These are phyloP conservation scores for Leptosphaerulina australis DNA, from an alignment of 2,329 filamentous ascomycete species.

Conservation along the genomic window DNA sequence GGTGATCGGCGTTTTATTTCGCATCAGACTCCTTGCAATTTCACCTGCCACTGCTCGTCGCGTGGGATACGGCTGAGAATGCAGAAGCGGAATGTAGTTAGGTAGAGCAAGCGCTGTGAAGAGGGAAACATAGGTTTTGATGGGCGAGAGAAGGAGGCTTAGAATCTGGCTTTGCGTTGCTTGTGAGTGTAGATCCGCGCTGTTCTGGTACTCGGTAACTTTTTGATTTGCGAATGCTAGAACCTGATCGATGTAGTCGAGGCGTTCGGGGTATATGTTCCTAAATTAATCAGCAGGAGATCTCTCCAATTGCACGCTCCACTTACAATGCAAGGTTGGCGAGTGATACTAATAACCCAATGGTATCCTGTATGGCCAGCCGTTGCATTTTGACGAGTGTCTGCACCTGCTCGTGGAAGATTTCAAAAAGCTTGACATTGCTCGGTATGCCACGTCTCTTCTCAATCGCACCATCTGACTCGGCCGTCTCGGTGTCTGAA, in stretches of 20 bases:
- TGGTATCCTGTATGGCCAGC: constrained; percentile 91
- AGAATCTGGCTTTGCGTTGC: constrained; percentile 88
- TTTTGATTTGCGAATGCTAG: constrained; percentile 87
- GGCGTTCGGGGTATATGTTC: constrained; percentile 89
- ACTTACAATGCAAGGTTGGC: constrained; percentile 81
- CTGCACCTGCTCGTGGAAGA: constrained; percentile 96
- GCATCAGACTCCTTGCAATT: constrained; percentile 80
- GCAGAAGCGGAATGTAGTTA: constrained; percentile 86
- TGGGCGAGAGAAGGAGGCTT: constrained; percentile 85
- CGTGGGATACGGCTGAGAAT: constrained; percentile 91
- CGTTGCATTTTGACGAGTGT: constrained; percentile 90
- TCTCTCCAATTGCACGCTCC: background rate
- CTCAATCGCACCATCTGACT: constrained; percentile 51
- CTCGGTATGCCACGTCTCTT: constrained; percentile 67
- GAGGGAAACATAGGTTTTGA: constrained; percentile 87
- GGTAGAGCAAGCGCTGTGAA: constrained; percentile 96
- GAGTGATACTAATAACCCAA: constrained; percentile 90
- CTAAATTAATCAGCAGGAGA: constrained; percentile 44
- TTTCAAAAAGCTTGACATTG: constrained; percentile 89
- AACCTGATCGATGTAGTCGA: constrained; percentile 96
- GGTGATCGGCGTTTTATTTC: constrained; percentile 78
- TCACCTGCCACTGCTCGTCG: constrained; percentile 89
- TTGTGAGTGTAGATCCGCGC: constrained; percentile 89
- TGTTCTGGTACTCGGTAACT: constrained; percentile 87
- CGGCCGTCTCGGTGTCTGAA: constrained; percentile 48